Conservation (phyloP, 441 rosid species). For the Gossypium gossypioides region DNA sequence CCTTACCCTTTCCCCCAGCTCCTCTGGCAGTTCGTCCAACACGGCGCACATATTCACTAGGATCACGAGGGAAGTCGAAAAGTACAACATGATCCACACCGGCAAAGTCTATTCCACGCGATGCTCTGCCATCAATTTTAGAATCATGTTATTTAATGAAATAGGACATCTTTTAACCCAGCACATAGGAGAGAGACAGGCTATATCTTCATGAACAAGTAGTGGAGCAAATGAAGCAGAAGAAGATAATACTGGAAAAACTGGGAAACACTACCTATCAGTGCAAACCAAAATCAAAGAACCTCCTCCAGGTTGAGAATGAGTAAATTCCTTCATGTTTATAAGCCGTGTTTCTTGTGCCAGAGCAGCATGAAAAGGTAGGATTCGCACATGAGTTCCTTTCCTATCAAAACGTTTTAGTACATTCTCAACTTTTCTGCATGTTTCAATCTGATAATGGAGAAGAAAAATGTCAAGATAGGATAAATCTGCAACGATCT, state of each 20-base stretch:
- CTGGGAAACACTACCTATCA: slow-evolving; percentile 46
- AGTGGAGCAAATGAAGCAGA: background rate
- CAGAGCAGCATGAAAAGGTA: slow-evolving; percentile 79
- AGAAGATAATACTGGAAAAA: background rate
- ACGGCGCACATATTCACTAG: slow-evolving; percentile 86
- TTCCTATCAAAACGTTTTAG: slow-evolving; percentile 69
- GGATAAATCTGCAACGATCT: background rate
- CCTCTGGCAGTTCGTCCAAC: slow-evolving; percentile 97
- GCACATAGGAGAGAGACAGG: background rate
- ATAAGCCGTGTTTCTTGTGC: slow-evolving; percentile 50
- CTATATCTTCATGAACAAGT: background rate
- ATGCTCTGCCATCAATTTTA: slow-evolving; percentile 50
- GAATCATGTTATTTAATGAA: background rate
- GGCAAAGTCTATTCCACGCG: slow-evolving; percentile 76
- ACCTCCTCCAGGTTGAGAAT: slow-evolving; percentile 26
- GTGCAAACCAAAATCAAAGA: slow-evolving; percentile 75
- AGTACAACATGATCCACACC: slow-evolving; percentile 82
- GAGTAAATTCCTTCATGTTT: slow-evolving; percentile 70
- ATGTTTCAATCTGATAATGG: slow-evolving; percentile 69
- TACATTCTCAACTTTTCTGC: slow-evolving; percentile 84
- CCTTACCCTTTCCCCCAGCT: slow-evolving; percentile 71
- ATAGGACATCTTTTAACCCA: background rate
- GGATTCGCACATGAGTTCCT: slow-evolving; percentile 39
- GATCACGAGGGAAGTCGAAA: slow-evolving; percentile 88
- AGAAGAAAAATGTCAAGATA: slow-evolving; percentile 12